These are phyloP conservation scores for Physcomitrellopsis africana DNA, from an alignment of 225 moss, liverwort and hornwort species.

Conservation along the genomic window DNA sequence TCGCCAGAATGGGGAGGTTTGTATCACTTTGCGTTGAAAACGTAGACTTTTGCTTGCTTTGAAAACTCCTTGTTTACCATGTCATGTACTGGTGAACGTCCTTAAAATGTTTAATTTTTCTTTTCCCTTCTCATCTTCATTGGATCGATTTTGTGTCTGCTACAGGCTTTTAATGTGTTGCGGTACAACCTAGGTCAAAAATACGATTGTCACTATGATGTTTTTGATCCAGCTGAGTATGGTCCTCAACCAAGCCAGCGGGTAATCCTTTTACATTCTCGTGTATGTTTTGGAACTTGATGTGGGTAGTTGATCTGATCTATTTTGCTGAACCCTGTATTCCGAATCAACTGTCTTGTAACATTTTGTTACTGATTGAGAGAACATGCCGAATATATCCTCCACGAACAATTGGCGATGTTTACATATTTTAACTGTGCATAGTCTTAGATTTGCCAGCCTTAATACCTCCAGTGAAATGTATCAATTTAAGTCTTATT, in stretches of 20 bases:
- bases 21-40: constrained; percentile 23
- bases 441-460: not conserved
- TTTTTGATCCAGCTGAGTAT: constrained; percentile 91
- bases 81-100: not conserved
- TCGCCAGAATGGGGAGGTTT: constrained; percentile 87
- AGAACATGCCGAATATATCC: not conserved
- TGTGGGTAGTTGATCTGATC: not conserved
- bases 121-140: constrained; percentile 20
- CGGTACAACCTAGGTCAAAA: constrained; percentile 94
- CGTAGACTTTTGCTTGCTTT: constrained; percentile 18
- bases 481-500: not conserved
- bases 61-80: constrained; percentile 5
- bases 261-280: constrained; percentile 46
- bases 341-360: not conserved
- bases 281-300: constrained; percentile 17
- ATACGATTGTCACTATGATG: constrained; percentile 95
- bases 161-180: constrained; percentile 95
- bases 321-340: not conserved
- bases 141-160: constrained; percentile 15
- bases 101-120: not conserved
- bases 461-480: constrained; percentile 2
- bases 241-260: constrained; percentile 97
- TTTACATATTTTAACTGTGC: not conserved
- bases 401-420: not conserved
- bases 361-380: not conserved